Conservation (phyloP, 768 basidiomycete genomes). For the Podaxis mareebaensis region DNA sequence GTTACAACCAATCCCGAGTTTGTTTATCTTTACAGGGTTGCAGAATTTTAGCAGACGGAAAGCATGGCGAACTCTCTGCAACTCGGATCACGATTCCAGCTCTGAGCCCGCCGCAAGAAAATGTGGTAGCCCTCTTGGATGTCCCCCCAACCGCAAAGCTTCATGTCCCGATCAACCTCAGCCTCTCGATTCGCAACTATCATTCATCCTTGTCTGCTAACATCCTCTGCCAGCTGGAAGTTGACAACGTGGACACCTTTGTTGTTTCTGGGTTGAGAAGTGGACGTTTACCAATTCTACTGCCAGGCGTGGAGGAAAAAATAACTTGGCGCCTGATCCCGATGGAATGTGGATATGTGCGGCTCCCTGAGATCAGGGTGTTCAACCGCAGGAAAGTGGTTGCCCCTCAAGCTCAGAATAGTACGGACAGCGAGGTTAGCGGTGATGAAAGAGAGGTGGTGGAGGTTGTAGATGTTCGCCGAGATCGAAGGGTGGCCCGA, state of each 20-base stretch:
- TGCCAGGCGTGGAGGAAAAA: conserved; percentile 69
- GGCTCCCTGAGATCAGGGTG: conserved; percentile 62
- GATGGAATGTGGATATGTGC: conserved; percentile 70
- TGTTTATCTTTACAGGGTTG: conserved; percentile 6
- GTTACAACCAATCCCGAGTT: conserved; percentile 2
- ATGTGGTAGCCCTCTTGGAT: conserved; percentile 64
- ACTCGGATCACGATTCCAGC: conserved; percentile 61
- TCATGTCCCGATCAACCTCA: conserved; percentile 59
- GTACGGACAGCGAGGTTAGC: conserved; percentile 43
- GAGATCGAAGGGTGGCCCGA: conserved; percentile 30
- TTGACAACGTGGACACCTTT: conserved; percentile 69
- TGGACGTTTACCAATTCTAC: conserved; percentile 67
- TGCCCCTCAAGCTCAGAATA: conserved; percentile 28
- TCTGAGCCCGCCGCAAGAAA: conserved; percentile 60
- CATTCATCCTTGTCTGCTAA: conserved; percentile 66
- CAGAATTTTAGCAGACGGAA: conserved; percentile 49
- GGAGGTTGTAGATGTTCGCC: conserved; percentile 53
- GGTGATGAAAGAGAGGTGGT: conserved; percentile 49
- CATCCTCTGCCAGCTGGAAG: conserved; percentile 71
- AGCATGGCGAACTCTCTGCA: conserved; percentile 43
- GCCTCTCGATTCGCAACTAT: conserved; percentile 64
- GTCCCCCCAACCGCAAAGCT: conserved; percentile 64
- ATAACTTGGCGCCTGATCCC: conserved; percentile 72
- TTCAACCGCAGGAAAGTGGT: conserved; percentile 45
- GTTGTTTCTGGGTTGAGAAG: conserved; percentile 76